These are phyloP conservation scores for Candida silvatica DNA, from an alignment of 805 yeast species.

Conservation along the genomic window DNA sequence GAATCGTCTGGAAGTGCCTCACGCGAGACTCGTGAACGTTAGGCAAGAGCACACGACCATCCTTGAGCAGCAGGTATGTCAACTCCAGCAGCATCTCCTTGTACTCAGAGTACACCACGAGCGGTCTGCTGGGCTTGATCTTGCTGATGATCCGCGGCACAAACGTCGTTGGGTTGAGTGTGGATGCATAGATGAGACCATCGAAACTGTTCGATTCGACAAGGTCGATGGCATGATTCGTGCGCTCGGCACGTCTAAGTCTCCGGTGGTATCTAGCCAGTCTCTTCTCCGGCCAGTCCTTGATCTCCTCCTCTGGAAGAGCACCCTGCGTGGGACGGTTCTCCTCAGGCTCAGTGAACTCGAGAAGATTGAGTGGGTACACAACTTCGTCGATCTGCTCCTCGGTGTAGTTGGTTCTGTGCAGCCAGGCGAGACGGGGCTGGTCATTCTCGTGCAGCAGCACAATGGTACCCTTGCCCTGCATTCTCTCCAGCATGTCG, in stretches of 20 bases:
- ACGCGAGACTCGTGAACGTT: constrained; percentile 74
- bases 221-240: constrained; percentile 39
- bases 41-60: constrained; percentile 72
- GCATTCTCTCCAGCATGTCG: constrained; percentile 86
- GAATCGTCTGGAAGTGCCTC: constrained; percentile 83
- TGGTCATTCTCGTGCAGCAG: constrained; percentile 91
- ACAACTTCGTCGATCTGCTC: constrained; percentile 46
- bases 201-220: constrained; percentile 55
- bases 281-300: constrained; percentile 48
- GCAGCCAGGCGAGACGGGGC: constrained; percentile 66
- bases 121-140: constrained; percentile 79
- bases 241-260: constrained; percentile 44
- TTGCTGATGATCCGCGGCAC: constrained; percentile 53
- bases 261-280: constrained; percentile 62
- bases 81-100: constrained; percentile 74
- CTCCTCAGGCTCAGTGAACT: constrained; percentile 70
- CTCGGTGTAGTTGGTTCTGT: constrained; percentile 55
- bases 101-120: constrained; percentile 73
- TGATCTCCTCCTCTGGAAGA: constrained; percentile 43
- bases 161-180: constrained; percentile 59
- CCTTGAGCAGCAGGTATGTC: constrained; percentile 58
- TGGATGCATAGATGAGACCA: constrained; percentile 64
- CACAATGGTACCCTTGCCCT: constrained; percentile 61
- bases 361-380: constrained; percentile 66
- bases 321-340: constrained; percentile 36